These are phyloP conservation scores for Triticum aestivum DNA, from an alignment of 176 grass and related monocot genomes.

Conservation along the genomic window DNA sequence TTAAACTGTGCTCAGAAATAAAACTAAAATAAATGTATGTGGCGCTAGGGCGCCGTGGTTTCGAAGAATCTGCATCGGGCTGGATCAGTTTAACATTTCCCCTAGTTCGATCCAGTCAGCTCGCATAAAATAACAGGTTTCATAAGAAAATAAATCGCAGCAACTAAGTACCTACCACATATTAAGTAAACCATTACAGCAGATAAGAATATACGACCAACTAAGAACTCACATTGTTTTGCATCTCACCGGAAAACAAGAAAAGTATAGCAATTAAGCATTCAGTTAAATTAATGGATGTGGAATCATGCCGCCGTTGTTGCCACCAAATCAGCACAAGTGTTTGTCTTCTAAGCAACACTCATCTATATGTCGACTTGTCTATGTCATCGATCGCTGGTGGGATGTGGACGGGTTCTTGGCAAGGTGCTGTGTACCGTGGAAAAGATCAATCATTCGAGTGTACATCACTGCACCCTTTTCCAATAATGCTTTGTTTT, in stretches of 20 bases:
- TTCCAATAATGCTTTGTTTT: not conserved
- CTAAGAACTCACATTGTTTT: not conserved
- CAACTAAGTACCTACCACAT: not conserved
- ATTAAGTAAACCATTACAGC: not conserved
- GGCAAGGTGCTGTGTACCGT: not conserved
- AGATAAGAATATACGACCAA: not conserved
- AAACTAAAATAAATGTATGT: not conserved
- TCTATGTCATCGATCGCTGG: not conserved
- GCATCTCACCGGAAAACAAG: no score
- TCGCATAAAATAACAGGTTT: not conserved
- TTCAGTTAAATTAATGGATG: not conserved
- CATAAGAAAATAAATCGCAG: not conserved
- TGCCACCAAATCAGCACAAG: conserved; percentile 1
- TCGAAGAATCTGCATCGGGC: not conserved
- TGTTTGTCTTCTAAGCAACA: not conserved
- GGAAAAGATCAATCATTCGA: not conserved
- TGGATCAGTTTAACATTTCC: not conserved
- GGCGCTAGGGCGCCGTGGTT: conserved; percentile 22
- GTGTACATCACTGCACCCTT: not conserved
- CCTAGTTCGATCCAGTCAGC: not conserved
- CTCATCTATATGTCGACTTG: not conserved
- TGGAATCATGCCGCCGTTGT: conserved; percentile 10
- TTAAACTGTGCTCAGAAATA: not conserved
- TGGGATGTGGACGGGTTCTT: not conserved
- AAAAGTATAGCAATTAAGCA: not conserved